These are phyloP conservation scores for Pichia ethanolica DNA, from an alignment of 805 yeast species.

Conservation along the genomic window DNA sequence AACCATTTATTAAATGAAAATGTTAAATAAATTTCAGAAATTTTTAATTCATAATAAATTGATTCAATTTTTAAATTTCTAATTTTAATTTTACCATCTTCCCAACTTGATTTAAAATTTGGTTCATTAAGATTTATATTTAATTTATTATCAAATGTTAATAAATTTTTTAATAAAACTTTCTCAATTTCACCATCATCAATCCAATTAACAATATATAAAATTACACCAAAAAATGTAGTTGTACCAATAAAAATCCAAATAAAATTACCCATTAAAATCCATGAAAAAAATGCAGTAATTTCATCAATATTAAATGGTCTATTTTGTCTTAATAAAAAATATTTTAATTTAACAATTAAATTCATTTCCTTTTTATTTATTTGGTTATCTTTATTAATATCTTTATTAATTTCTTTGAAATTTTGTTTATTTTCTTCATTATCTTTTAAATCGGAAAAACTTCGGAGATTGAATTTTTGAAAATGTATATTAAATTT, in stretches of 20 bases:
- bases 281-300: constrained; percentile 50
- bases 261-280: constrained; percentile 47
- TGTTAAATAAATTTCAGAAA: constrained; percentile 38
- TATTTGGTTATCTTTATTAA: neutral
- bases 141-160: constrained; percentile 28
- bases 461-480: too few relatives aligned
- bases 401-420: neutral
- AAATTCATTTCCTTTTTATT: neutral
- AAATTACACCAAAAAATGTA: constrained; percentile 41
- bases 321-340: constrained; percentile 39
- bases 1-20: constrained; percentile 49
- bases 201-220: constrained; percentile 36
- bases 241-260: constrained; percentile 54
- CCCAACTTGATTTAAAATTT: constrained; percentile 37
- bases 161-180: constrained; percentile 22
- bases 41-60: constrained; percentile 27
- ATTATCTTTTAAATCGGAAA: too few relatives aligned
- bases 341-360: constrained; percentile 32
- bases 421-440: neutral
- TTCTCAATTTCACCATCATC: constrained; percentile 22
- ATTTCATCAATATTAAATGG: constrained; percentile 44
- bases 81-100: constrained; percentile 44
- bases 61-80: constrained; percentile 29
- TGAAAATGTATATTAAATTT: too few relatives aligned
- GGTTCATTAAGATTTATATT: constrained; percentile 21